Percentiles rank a stretch among this genome's conserved stretches.
Conservation (phyloP, 768 basidiomycete genomes). For the Tulasnella sp. region DNA sequence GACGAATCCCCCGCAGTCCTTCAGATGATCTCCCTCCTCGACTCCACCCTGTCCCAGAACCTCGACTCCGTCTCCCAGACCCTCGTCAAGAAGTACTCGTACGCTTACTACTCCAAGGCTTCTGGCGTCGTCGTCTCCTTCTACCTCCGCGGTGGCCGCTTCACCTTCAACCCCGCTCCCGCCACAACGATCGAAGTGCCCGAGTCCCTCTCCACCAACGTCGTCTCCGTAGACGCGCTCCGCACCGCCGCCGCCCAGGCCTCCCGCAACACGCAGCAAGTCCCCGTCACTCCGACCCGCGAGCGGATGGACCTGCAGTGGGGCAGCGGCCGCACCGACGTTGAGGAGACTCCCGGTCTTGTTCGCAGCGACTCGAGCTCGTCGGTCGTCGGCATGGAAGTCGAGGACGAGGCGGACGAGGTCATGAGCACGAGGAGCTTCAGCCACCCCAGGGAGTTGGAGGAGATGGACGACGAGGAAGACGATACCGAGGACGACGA, state of each 20-base stretch:
- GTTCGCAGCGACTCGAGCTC: conserved; percentile 60
- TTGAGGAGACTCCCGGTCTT: conserved; percentile 24
- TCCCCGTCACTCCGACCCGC: conserved; percentile 60
- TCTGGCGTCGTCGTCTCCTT: conserved; percentile 90
- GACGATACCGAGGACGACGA: conserved; percentile 27
- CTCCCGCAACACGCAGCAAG: conserved; percentile 40
- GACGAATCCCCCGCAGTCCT: conserved; percentile 82
- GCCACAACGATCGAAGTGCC: conserved; percentile 36
- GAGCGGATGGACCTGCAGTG: conserved; percentile 11
- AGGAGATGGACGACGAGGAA: conserved; percentile 64
- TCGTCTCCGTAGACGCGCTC: conserved; percentile 35
- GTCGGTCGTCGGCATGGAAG: conserved; percentile 43
- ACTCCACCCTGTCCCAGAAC: conserved; percentile 78
- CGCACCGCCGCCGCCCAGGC: conserved; percentile 4
- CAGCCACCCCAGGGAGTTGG: conserved; percentile 22
- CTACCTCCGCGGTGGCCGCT: conserved; percentile 80
- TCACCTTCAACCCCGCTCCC: conserved; percentile 56
- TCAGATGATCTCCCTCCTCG: conserved; percentile 80
- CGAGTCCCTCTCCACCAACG: conserved; percentile 38
- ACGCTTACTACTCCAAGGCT: conserved; percentile 93
- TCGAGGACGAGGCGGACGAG: conserved; percentile 19
- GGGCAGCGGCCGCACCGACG: conserved; percentile 20
- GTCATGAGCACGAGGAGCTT: conserved; percentile 16
- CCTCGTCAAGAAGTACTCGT: conserved; percentile 97
- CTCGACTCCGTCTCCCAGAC: conserved; percentile 93